Base-by-base conservation (phyloP, 768 basidiomycete species). In the Suillus americanus region DNA sequence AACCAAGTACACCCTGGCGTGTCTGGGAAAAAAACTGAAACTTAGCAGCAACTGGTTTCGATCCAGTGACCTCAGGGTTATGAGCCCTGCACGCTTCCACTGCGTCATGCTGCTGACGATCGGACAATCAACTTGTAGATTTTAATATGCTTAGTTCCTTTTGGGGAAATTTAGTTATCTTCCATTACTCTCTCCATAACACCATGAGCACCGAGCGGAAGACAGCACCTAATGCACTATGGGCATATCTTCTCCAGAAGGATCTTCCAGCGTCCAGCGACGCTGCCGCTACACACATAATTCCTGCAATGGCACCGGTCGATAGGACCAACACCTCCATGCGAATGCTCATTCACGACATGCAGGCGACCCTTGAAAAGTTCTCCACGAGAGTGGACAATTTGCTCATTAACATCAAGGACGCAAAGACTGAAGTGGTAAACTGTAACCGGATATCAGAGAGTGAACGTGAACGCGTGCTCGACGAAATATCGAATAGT, bases 291-390 rank as follows among this genome's bases (percentile, higher is more conserved):
- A 41, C 72, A 38, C 63, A 68, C 16, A 68, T 68, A 60, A 65
- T 67, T 38, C 73, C 78, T 9, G 81, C 84, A 13, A 66, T 80
- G 48, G 79, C 79, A 13, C 87, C 89, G 5, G 68, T 84, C 35
- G 90, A 92, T 76, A 90, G 84, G 68, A 83, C 84, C 12, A 85
- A 83, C 14, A 89, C 89, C 3, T 89, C 90, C 7, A 88, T 88
- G 77, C 85, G 90, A 46, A 82, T 91, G 68, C 81, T 92, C 14
- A 77, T 92, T 25, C 85, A 91, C 67, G 91, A 92, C 71, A 91
- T 89, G 1, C 89, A 91, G 63, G 84, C 83, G 25, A 85, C 87
- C 66, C 80, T 92, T 41, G 89, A 92, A 74, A 84, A 79, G 68
- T 91, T 92, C 65, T 84, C 87, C 0, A 77, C 77, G 8, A 81